Conservation (phyloP, 805 yeast genomes). For the Wickerhamiella australiensis region DNA sequence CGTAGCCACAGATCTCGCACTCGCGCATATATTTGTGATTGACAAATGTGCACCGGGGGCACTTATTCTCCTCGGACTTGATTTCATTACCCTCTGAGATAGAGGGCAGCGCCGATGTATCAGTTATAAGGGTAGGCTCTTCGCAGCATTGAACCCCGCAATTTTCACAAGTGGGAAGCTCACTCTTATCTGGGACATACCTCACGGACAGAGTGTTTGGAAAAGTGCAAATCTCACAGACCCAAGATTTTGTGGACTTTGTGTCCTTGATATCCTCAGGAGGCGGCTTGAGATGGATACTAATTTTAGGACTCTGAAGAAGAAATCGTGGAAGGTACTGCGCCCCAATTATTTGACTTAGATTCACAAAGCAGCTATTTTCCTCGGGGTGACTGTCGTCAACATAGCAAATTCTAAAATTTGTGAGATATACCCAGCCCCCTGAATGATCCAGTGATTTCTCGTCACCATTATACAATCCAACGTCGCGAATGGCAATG, state of each 20-base stretch:
- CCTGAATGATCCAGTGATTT: constrained; percentile 53
- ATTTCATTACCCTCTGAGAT: background rate
- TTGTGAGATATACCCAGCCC: constrained; percentile 72
- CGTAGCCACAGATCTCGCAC: constrained; percentile 83
- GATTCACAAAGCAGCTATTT: constrained; percentile 38
- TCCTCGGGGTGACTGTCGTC: constrained; percentile 37
- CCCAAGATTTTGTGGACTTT: constrained; percentile 41
- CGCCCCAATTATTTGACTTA: constrained; percentile 33
- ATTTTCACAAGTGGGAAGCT: constrained; percentile 40
- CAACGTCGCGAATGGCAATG: constrained; percentile 44
- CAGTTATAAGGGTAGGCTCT: background rate
- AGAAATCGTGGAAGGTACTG: constrained; percentile 45
- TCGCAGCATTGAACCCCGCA: constrained; percentile 47
- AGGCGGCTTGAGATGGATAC: constrained; percentile 23
- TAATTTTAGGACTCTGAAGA: constrained; percentile 69
- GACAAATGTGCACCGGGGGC: constrained; percentile 60
- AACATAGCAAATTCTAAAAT: constrained; percentile 58
- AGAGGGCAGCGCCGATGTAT: background rate
- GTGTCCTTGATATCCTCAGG: constrained; percentile 1
- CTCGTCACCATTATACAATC: constrained; percentile 59
- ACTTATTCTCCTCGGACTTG: constrained; percentile 24
- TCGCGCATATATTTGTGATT: constrained; percentile 66
- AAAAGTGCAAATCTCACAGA: constrained; percentile 80
- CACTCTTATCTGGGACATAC: constrained; percentile 24
- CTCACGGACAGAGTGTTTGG: constrained; percentile 37